Percentiles rank a stretch among this genome's conserved stretches.
Conservation (phyloP, 169 alveolate genomes). For the Plasmodium malariae region DNA sequence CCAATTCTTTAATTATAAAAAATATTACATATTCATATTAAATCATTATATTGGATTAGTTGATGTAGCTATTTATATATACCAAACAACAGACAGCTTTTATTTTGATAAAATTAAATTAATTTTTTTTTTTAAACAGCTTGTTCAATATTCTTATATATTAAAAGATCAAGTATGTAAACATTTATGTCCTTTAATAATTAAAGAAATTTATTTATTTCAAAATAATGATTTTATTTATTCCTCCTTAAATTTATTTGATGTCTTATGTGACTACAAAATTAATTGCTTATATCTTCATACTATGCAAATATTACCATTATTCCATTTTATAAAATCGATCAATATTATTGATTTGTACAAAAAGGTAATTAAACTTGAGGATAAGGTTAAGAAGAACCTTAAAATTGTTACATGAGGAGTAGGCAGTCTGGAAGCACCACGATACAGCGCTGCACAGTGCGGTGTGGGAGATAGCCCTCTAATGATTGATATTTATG, state of each 20-base stretch:
- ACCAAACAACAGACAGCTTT: slow-evolving; percentile 26
- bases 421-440: no score
- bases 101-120: slow-evolving; percentile 31
- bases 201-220: slow-evolving; percentile 45
- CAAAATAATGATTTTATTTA: slow-evolving; percentile 35
- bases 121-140: slow-evolving; percentile 46
- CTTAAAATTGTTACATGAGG: neutral
- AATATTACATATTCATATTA: slow-evolving; percentile 22
- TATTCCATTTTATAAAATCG: slow-evolving; percentile 22
- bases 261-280: slow-evolving; percentile 24
- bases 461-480: no score
- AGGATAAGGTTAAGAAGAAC: slow-evolving; percentile 7
- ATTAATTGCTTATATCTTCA: slow-evolving; percentile 17
- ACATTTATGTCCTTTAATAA: slow-evolving; percentile 32
- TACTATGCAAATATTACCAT: slow-evolving; percentile 5
- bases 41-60: slow-evolving; percentile 36
- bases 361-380: slow-evolving; percentile 15
- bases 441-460: no score
- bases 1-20: slow-evolving; percentile 44
- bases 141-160: slow-evolving; percentile 8
- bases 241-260: slow-evolving; percentile 36
- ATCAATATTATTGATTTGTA: slow-evolving; percentile 35
- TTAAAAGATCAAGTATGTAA: slow-evolving; percentile 26
- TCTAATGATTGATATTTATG: no score
- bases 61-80: slow-evolving; percentile 23